phyloP scores from a whole-genome alignment of 352 stramenopile species.

The Phytophthora palmivora region DNA sequence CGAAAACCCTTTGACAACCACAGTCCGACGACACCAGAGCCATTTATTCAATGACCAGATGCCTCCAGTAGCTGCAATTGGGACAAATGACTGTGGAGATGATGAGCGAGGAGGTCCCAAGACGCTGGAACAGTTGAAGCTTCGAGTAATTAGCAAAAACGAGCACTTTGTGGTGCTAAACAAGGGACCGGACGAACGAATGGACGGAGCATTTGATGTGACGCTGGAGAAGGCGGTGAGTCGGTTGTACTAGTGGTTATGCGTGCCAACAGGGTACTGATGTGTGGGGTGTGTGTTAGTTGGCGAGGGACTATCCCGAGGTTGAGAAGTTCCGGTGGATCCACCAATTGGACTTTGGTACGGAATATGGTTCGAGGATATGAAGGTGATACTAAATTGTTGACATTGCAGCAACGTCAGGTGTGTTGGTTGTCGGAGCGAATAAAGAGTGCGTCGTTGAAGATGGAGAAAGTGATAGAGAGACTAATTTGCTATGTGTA shows the following conservation, averaged over 20 bases:
- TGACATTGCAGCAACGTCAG: constrained; percentile 71
- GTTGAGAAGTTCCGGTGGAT: constrained; percentile 89
- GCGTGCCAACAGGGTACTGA: background rate
- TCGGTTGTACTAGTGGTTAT: too few relatives aligned
- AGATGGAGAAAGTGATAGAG: background rate
- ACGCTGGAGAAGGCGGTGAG: constrained; percentile 89
- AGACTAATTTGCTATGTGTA: constrained; percentile 33
- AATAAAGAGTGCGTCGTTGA: constrained; percentile 60
- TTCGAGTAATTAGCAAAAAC: constrained; percentile 59
- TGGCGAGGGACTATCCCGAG: constrained; percentile 77
- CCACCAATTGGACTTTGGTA: constrained; percentile 91
- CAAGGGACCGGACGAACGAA: constrained; percentile 82
- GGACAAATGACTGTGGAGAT: background rate
- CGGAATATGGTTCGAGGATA: background rate
- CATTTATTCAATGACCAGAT: constrained; percentile 45
- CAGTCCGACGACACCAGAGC: constrained; percentile 57
- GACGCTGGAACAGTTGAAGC: constrained; percentile 56
- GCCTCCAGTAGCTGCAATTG: background rate
- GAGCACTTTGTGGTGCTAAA: constrained; percentile 79
- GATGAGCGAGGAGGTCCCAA: constrained; percentile 61
- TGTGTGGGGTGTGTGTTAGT: constrained; percentile 28
- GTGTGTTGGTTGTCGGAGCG: constrained; percentile 83
- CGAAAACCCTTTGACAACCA: constrained; percentile 15
- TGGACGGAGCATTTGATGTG: constrained; percentile 89
- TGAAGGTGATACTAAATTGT: constrained; percentile 4